A percentile compares a stretch with the other conserved stretches of the same genome.
These are phyloP conservation scores for Nigrograna mackinnonii DNA, from an alignment of 2,329 filamentous ascomycete species.

Conservation along the genomic window DNA sequence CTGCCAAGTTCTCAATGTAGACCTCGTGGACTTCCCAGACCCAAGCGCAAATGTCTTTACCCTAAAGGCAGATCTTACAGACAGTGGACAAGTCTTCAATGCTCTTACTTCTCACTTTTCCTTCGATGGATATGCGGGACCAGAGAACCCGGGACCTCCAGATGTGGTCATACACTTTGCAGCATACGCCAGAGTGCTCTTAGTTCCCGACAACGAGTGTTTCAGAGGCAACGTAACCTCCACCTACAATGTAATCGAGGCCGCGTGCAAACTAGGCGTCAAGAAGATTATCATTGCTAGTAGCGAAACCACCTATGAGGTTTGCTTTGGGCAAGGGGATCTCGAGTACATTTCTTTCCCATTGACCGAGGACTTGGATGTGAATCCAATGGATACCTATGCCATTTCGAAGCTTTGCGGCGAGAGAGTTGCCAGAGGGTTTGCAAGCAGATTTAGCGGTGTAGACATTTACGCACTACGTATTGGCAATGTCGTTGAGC, in stretches of 20 bases:
- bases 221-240: constrained; percentile 60
- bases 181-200: constrained; percentile 62
- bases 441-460: constrained; percentile 56
- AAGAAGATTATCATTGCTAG: constrained; percentile 65
- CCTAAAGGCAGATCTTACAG: constrained; percentile 59
- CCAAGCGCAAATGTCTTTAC: constrained; percentile 53
- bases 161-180: constrained; percentile 67
- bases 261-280: constrained; percentile 64
- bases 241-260: constrained; percentile 67
- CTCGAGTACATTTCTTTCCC: constrained; percentile 62
- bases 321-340: constrained; percentile 64
- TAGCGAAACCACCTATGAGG: constrained; percentile 64
- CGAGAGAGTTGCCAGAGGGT: constrained; percentile 60
- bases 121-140: constrained; percentile 53
- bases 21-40: constrained; percentile 52
- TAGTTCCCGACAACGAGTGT: constrained; percentile 64
- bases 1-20: constrained; percentile 60
- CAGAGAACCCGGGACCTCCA: constrained; percentile 48
- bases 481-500: constrained; percentile 65
- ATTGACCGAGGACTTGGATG: constrained; percentile 61
- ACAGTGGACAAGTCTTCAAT: constrained; percentile 60
- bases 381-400: constrained; percentile 65
- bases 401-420: constrained; percentile 63
- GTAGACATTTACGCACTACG: constrained; percentile 64
- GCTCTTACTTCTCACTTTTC: constrained; percentile 60